phyloP scores from a whole-genome alignment of 192 early-diverging fungal species.

The Thoreauomyces humboldtii region DNA sequence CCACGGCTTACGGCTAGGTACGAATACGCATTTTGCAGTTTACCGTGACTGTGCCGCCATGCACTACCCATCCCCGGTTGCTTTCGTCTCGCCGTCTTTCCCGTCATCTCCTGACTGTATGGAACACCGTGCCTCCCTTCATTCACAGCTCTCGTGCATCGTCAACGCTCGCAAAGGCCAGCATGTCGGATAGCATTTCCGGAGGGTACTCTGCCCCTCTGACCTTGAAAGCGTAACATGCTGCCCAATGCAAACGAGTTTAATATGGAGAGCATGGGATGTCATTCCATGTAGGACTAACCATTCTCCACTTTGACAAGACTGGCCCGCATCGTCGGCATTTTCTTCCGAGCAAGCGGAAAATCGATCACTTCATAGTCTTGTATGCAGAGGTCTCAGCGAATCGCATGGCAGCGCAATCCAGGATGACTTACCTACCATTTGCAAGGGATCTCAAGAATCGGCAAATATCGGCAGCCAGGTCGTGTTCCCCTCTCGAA shows the following conservation, averaged over 20 bases:
- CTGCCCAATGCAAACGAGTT: conserved; percentile 1
- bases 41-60: too few species aligned
- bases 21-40: too few species aligned
- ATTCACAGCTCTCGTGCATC: too few species aligned
- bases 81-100: too few species aligned
- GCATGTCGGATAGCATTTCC: background rate
- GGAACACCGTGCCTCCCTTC: too few species aligned
- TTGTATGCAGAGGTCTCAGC: conserved; percentile 8
- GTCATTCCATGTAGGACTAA: too few species aligned
- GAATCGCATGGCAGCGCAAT: too few species aligned
- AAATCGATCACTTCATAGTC: conserved; percentile 32
- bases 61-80: too few species aligned
- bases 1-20: too few species aligned
- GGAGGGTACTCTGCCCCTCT: conserved; percentile 26
- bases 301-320: conserved; percentile 45
- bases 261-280: background rate
- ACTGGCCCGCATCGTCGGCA: conserved; percentile 32
- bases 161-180: too few species aligned
- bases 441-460: conserved; percentile 46
- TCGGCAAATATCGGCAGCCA: conserved; percentile 32
- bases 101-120: too few species aligned
- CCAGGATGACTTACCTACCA: too few species aligned
- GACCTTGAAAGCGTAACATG: conserved; percentile 26
- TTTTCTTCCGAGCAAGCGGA: conserved; percentile 26
- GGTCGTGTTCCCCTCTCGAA: conserved; percentile 38